phyloP scores from a whole-genome alignment of 352 stramenopile genomes.

The Aphanomyces cochlioides region DNA sequence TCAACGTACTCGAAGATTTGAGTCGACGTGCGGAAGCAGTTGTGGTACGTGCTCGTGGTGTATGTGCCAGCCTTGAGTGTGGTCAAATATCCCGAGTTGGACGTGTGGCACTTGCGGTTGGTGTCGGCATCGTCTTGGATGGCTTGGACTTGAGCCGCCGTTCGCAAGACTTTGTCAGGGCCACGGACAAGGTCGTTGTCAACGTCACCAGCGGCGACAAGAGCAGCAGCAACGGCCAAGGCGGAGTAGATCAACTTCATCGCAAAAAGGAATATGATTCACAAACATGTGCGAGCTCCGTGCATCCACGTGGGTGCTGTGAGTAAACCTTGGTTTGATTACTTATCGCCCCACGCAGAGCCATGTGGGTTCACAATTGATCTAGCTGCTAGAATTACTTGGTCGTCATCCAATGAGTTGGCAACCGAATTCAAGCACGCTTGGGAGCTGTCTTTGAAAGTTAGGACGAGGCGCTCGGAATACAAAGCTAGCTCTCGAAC shows the following conservation, averaged over 20 bases:
- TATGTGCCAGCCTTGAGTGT: constrained; percentile 28
- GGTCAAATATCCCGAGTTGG: constrained; percentile 17
- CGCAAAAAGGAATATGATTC: not conserved
- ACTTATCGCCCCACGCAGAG: too few relatives aligned
- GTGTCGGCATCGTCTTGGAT: constrained; percentile 16
- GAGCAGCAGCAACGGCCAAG: not conserved
- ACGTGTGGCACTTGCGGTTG: constrained; percentile 19
- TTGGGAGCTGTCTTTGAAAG: too few relatives aligned
- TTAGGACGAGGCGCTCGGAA: too few relatives aligned
- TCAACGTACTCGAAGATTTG: constrained; percentile 38
- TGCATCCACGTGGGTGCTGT: too few relatives aligned
- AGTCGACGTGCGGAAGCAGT: constrained; percentile 35
- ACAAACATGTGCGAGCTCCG: not conserved
- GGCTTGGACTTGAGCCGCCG: not conserved
- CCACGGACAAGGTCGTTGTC: not conserved
- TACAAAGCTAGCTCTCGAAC: too few relatives aligned
- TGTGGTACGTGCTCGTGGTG: constrained; percentile 34
- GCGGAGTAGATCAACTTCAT: not conserved
- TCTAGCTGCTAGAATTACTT: too few relatives aligned
- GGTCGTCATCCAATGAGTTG: too few relatives aligned
- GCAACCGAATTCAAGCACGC: too few relatives aligned
- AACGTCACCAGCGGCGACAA: not conserved
- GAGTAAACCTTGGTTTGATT: too few relatives aligned
- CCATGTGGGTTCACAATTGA: too few relatives aligned
- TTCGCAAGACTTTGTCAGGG: not conserved